Percentiles rank a stretch among this genome's conserved stretches.
Conservation (phyloP, 2,329 filamentous ascomycete genomes). For the Ophiostoma australiae region DNA sequence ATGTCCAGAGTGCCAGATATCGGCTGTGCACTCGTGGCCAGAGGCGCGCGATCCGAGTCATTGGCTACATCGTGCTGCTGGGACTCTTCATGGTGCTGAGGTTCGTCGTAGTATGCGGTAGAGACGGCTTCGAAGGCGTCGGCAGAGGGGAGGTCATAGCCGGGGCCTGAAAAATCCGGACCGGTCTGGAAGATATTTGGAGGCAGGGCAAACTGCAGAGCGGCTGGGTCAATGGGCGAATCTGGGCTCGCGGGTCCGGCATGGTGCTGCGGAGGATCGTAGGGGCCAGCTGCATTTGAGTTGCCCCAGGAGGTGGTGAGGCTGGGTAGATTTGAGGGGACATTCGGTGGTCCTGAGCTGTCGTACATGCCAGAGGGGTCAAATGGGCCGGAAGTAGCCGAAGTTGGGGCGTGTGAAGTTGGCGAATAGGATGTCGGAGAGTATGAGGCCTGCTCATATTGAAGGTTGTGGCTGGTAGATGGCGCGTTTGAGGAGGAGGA, state of each 20-base stretch:
- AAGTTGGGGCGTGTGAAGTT: slow-evolving; percentile 17
- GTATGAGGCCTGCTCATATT: slow-evolving; percentile 23
- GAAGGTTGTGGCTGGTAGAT: neutral
- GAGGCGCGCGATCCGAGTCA: slow-evolving; percentile 55
- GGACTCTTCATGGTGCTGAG: slow-evolving; percentile 31
- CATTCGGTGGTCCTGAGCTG: neutral
- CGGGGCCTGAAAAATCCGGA: slow-evolving; percentile 25
- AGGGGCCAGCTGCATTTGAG: slow-evolving; percentile 35
- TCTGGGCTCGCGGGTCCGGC: slow-evolving; percentile 38
- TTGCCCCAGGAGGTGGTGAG: slow-evolving; percentile 53
- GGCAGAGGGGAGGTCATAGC: slow-evolving; percentile 23
- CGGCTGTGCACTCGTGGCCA: slow-evolving; percentile 52
- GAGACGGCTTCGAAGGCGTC: slow-evolving; percentile 34
- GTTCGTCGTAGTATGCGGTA: slow-evolving; percentile 42
- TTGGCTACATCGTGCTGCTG: slow-evolving; percentile 37
- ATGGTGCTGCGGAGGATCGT: slow-evolving; percentile 36
- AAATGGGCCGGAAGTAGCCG: neutral
- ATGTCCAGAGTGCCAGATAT: slow-evolving; percentile 48
- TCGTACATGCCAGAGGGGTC: neutral
- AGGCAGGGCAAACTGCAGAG: slow-evolving; percentile 51
- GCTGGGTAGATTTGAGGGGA: slow-evolving; percentile 39
- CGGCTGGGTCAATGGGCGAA: slow-evolving; percentile 51
- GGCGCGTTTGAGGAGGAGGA: neutral
- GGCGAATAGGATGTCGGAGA: neutral
- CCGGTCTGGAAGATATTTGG: slow-evolving; percentile 43